A percentile compares a stretch with the other conserved stretches of the same genome.
Conservation (phyloP, 176 grass and related monocot genomes). For the Phoenix roebelenii region DNA sequence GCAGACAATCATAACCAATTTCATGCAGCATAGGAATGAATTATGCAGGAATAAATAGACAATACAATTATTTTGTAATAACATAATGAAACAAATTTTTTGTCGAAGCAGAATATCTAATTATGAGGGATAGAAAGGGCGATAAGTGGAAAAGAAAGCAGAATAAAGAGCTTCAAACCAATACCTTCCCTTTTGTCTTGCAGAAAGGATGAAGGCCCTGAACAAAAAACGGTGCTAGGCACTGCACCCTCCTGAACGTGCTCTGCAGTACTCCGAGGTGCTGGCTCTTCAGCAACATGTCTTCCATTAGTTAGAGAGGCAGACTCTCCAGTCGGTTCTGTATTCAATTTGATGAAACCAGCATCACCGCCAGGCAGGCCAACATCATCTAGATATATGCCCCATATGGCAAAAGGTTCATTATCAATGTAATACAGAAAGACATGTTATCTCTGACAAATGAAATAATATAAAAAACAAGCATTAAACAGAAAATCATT, state of each 20-base stretch:
- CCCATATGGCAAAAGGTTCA: not conserved
- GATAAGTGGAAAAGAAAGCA: slow-evolving; percentile 1
- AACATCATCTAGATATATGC: slow-evolving; percentile 7
- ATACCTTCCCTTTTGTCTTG: not conserved
- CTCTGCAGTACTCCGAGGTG: slow-evolving; percentile 4
- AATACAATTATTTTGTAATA: no score
- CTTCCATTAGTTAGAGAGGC: not conserved
- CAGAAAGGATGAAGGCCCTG: not conserved
- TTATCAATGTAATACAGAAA: no score
- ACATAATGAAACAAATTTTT: no score
- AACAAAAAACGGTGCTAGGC: not conserved
- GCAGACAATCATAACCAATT: no score
- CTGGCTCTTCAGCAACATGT: not conserved
- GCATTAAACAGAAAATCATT: no score
- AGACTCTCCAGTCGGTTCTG: not conserved
- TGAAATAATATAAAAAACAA: no score
- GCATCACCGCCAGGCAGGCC: not conserved
- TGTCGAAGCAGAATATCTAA: not conserved
- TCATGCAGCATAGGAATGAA: no score
- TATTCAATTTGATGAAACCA: not conserved
- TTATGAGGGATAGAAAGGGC: not conserved
- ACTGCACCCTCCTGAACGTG: not conserved
- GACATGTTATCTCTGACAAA: no score
- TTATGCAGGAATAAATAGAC: no score
- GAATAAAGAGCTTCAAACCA: not conserved